phyloP scores from a whole-genome alignment of 148 eudicot genomes.

The Vaccinium macrocarpon region DNA sequence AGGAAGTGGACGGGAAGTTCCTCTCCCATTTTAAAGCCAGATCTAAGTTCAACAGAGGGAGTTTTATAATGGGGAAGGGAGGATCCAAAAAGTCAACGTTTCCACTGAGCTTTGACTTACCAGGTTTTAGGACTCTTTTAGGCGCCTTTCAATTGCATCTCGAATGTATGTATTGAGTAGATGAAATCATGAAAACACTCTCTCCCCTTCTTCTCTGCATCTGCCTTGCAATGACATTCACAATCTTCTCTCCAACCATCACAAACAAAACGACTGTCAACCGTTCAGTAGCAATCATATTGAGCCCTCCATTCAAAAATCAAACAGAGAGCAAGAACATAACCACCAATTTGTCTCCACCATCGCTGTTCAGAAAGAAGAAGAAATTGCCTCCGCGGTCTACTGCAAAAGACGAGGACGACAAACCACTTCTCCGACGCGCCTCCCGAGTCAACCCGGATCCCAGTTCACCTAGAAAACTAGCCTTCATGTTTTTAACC shows the following conservation, averaged over 20 bases:
- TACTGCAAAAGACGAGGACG: slow-evolving; percentile 17
- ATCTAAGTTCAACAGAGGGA: too few species aligned
- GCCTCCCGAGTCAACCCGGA: slow-evolving; percentile 45
- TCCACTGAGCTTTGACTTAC: too few species aligned
- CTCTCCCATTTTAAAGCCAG: too few species aligned
- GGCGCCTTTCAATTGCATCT: too few species aligned
- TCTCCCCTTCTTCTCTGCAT: slow-evolving; percentile 64
- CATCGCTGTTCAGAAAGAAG: neutral
- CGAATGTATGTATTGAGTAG: neutral
- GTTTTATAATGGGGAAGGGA: too few species aligned
- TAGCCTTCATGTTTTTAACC: slow-evolving; percentile 81
- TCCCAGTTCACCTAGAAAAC: slow-evolving; percentile 28
- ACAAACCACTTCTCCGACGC: slow-evolving; percentile 34
- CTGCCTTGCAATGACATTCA: slow-evolving; percentile 62
- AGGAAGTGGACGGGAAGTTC: too few species aligned
- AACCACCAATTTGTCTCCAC: slow-evolving; percentile 13
- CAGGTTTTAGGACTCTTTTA: too few species aligned
- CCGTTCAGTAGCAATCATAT: neutral
- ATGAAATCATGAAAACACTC: slow-evolving; percentile 43
- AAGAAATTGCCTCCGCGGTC: too few species aligned
- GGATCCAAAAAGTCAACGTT: too few species aligned
- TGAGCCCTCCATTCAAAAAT: neutral
- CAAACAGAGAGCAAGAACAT: neutral
- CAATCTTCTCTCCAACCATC: slow-evolving; percentile 32
- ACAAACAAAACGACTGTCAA: neutral